These are phyloP conservation scores for Alternaria arbusti DNA, from an alignment of 2,329 filamentous ascomycete genomes.

Conservation along the genomic window DNA sequence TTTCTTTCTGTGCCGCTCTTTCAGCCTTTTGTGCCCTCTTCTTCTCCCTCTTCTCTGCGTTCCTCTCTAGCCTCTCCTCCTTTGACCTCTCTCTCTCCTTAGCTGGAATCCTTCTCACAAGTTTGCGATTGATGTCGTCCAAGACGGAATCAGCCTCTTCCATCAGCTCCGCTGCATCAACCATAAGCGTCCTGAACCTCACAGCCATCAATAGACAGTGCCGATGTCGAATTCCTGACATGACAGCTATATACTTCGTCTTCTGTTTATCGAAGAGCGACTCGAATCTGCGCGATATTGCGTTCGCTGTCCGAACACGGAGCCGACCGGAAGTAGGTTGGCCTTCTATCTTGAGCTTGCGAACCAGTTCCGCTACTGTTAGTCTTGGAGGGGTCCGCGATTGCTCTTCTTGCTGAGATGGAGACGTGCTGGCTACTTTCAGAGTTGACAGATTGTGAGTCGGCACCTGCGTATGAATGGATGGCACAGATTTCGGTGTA, in stretches of 20 bases:
- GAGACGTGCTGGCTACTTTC: background rate
- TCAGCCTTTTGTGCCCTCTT: background rate
- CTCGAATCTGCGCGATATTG: background rate
- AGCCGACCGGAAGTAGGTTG: background rate
- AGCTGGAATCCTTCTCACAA: background rate
- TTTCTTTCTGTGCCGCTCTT: background rate
- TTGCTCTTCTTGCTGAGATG: background rate
- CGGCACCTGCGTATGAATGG: background rate
- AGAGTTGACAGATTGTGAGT: background rate
- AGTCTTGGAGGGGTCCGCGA: background rate
- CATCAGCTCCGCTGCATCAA: background rate
- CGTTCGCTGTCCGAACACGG: slow-evolving; percentile 5
- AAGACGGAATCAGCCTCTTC: background rate
- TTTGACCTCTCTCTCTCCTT: background rate
- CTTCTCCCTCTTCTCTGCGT: background rate
- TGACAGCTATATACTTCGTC: background rate
- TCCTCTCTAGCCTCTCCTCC: background rate
- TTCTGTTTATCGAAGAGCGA: background rate
- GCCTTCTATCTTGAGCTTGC: background rate
- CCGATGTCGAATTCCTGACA: background rate
- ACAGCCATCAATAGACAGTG: background rate
- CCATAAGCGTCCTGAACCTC: background rate
- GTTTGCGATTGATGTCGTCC: background rate
- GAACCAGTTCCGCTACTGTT: background rate
- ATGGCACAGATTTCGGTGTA: background rate